Conservation (phyloP, 345 rosid genomes). For the Citropsis articulata region DNA sequence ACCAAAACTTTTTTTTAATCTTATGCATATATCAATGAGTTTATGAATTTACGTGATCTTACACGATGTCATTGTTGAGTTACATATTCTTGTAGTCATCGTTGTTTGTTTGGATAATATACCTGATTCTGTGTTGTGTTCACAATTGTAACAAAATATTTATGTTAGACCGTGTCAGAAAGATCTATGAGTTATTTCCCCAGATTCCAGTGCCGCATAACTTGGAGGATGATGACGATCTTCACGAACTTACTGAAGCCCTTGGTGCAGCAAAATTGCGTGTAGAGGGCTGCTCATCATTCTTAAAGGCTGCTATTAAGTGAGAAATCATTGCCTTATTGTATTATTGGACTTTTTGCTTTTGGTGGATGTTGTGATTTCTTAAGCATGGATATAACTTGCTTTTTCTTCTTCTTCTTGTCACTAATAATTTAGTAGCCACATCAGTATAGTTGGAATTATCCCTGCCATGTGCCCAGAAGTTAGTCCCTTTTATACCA, state of each 20-base stretch:
- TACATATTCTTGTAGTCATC: neutral
- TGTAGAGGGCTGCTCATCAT: constrained; percentile 76
- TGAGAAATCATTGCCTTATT: constrained; percentile 29
- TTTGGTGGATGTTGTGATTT: neutral
- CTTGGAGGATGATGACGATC: constrained; percentile 66
- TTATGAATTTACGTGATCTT: neutral
- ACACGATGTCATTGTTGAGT: neutral
- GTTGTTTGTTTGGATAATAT: neutral
- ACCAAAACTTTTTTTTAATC: neutral
- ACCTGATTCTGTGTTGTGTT: neutral
- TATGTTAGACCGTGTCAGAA: constrained; percentile 68
- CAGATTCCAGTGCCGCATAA: constrained; percentile 68
- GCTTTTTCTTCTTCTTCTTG: neutral
- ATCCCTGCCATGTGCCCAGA: neutral
- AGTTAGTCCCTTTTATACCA: neutral
- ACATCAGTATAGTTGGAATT: neutral
- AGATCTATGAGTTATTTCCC: constrained; percentile 79
- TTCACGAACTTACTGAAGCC: constrained; percentile 75
- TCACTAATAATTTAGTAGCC: too few species aligned
- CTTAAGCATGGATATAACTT: neutral
- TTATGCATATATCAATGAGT: neutral
- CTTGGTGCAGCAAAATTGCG: constrained; percentile 85
- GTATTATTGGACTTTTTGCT: neutral
- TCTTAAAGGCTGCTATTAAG: constrained; percentile 87
- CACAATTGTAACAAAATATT: constrained; percentile 28